Percentiles rank a stretch among this genome's conserved stretches.
Evolutionary conservation across 1,139 yeast species (phyloP).

Genomic region (Nakaseomyces glabratus): DNA sequence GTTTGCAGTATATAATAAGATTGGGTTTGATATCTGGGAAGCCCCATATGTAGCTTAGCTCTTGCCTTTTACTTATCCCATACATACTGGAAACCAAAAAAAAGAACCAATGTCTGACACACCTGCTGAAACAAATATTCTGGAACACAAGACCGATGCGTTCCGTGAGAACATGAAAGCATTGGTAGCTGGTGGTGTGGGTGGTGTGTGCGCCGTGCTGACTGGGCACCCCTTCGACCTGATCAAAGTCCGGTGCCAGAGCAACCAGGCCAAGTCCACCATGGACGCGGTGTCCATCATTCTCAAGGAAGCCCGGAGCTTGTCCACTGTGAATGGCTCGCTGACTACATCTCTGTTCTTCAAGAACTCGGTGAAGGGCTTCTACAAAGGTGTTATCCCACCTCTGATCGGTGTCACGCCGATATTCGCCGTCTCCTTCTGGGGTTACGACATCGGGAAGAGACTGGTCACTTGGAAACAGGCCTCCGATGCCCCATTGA

Average conservation of each 20-base stretch:
- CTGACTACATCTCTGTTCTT: slow-evolving; percentile 23
- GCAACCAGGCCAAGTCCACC: slow-evolving; percentile 44
- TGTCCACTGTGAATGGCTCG: not conserved
- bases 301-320: slow-evolving; percentile 53
- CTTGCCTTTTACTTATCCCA: too few species aligned
- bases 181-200: slow-evolving; percentile 83
- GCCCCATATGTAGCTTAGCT: too few species aligned
- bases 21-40: too few species aligned
- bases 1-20: too few species aligned
- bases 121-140: not conserved
- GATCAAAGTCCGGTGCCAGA: slow-evolving; percentile 84
- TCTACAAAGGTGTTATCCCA: slow-evolving; percentile 81
- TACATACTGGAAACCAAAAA: too few species aligned
- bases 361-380: slow-evolving; percentile 14
- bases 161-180: slow-evolving; percentile 49
- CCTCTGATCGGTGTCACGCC: slow-evolving; percentile 95
- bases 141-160: slow-evolving; percentile 8
- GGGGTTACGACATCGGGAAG: slow-evolving; percentile 97
- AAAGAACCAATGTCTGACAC: slow-evolving; percentile 3
- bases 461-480: slow-evolving; percentile 43
- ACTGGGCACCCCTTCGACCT: slow-evolving; percentile 97
- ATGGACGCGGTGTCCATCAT: slow-evolving; percentile 61
- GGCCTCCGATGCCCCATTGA: slow-evolving; percentile 31
- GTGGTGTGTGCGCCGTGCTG: slow-evolving; percentile 75
- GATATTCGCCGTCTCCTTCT: slow-evolving; percentile 94